Evolutionary conservation across 768 basidiomycete genomes (phyloP), one percentile per base, ranked within the genome.

Genomic region (Phlegmacium glaucopus): DNA sequence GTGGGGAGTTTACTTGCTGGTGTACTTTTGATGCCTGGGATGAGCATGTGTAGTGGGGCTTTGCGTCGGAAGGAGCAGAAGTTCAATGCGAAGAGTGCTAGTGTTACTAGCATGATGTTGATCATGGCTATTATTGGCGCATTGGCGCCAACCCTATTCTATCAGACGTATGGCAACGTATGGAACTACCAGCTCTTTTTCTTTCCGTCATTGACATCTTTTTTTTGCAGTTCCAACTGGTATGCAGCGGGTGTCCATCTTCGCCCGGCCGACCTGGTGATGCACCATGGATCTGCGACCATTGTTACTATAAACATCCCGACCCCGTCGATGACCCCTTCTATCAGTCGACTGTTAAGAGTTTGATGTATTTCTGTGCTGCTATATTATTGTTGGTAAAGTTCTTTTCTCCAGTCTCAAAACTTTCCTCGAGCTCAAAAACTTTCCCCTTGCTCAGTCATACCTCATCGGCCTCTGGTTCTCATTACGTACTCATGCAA

Each of bases 71-170:
- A 99, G 70, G 96, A 99, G 66, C 92, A 94, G 63, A 90, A 84
- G 56, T 99, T 99, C 75, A 99, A 99, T 60, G 96, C 96, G n/a
- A 97, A 92, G 73, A 93, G 90, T 59, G 96, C 96, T 6, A 91
- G 96, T 30, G 96, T 99, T 12, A 99, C 96, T 0, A 96, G 94
- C 63, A 96, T 96, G 74, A 95, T 99, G 91, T 67, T 99, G 64
- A 98, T 99, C 69, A 98, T 98, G 95, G 96, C 96, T 10, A 91
- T 99, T 64, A 95, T 99, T 51, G 96, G 96, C 10, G 91, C 90
- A 2, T 72, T 99, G 48, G 83, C 93, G 0, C 96, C 96, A 2
- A 98, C 96, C 1, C 63, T 99, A 61, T 99, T 99, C 66, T 99
- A 99, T 69, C 94, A 98, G 66, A 94, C 87, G 9, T 99, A 95